Conservation (phyloP, 2,329 filamentous ascomycete species). For the Aspergillus fischeri region DNA sequence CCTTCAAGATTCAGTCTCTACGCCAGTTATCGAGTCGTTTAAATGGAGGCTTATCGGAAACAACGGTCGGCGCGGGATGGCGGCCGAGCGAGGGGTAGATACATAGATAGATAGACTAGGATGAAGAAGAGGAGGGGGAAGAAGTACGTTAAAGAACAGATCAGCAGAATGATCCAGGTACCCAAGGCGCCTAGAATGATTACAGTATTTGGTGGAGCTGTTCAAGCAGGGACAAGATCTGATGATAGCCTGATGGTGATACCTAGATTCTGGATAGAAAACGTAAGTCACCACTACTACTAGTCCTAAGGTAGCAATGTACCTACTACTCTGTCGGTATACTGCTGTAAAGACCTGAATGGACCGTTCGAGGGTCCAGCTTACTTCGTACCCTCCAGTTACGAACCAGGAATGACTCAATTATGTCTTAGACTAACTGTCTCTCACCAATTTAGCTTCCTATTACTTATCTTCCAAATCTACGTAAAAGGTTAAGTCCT, state of each 20-base stretch:
- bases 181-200: not conserved
- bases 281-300: not conserved
- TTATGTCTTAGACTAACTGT: not conserved
- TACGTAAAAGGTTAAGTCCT: no score
- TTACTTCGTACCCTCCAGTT: no score
- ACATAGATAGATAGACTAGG: slow-evolving; percentile 5
- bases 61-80: slow-evolving; percentile 21
- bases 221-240: not conserved
- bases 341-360: no score
- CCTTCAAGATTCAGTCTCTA: not conserved
- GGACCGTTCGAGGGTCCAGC: no score
- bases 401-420: not conserved
- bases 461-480: not conserved
- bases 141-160: not conserved
- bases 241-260: not conserved
- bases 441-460: not conserved
- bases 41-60: slow-evolving; percentile 32
- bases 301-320: no score
- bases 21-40: not conserved
- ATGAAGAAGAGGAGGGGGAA: not conserved
- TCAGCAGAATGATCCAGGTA: not conserved
- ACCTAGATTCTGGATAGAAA: not conserved
- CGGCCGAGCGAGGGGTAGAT: slow-evolving; percentile 18
- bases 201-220: not conserved
- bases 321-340: no score